Conservation (phyloP, 345 rosid genomes). For the Abelmoschus esculentus region DNA sequence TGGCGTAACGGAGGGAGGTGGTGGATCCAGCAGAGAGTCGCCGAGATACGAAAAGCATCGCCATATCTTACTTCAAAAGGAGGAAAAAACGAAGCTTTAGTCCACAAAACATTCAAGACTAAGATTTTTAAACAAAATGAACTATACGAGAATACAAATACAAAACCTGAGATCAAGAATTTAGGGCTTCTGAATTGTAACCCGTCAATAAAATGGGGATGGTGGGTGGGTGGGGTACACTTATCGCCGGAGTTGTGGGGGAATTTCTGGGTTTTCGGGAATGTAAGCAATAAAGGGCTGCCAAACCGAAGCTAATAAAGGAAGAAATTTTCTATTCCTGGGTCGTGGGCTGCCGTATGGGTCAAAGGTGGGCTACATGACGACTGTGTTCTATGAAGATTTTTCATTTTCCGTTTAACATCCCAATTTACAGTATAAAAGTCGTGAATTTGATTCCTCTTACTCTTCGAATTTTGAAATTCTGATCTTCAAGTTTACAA, state of each 20-base stretch:
- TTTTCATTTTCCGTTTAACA: background rate
- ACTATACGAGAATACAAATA: background rate
- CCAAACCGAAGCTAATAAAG: too few species aligned
- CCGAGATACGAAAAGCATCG: conserved; percentile 45
- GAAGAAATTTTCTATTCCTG: background rate
- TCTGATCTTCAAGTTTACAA: too few species aligned
- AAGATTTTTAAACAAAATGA: background rate
- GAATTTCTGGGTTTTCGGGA: background rate
- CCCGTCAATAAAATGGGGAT: too few species aligned
- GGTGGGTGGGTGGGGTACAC: background rate
- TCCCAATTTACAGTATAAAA: too few species aligned
- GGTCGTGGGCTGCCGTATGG: background rate
- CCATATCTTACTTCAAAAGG: conserved; percentile 30
- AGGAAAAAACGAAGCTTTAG: background rate
- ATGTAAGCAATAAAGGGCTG: too few species aligned
- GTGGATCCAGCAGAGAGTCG: conserved; percentile 44
- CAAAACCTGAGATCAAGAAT: conserved; percentile 4
- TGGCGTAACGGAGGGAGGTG: conserved; percentile 39
- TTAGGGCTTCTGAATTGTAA: too few species aligned
- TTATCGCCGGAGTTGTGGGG: background rate
- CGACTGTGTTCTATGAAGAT: background rate
- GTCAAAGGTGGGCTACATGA: background rate
- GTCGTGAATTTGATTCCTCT: too few species aligned
- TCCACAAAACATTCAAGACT: conserved; percentile 1
- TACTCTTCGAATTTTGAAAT: too few species aligned